Evolutionary conservation across 2,329 filamentous ascomycete species (phyloP).

Genomic region (Thielaviopsis euricoi): DNA sequence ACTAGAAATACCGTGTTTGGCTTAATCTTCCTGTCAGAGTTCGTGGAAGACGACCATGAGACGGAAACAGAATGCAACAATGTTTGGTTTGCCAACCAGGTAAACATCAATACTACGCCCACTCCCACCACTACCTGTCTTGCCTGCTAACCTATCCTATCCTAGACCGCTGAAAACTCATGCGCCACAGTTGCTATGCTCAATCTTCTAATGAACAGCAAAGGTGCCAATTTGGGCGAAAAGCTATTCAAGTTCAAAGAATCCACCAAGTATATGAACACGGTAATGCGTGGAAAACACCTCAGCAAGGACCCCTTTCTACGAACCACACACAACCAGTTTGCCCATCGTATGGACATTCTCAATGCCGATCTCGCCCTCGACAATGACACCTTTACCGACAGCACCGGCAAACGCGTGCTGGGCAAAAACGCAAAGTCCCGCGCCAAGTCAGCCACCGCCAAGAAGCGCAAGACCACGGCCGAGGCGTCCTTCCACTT

Average conservation of each 20-base stretch:
- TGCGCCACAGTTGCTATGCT: conserved; percentile 87
- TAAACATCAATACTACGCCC: conserved; percentile 18
- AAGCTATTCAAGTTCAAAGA: conserved; percentile 56
- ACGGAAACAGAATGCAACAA: conserved; percentile 38
- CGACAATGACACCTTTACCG: conserved; percentile 33
- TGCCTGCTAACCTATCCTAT: conserved; percentile 21
- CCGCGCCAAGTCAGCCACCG: conserved; percentile 13
- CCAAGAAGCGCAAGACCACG: conserved; percentile 21
- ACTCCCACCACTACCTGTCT: too few relatives aligned
- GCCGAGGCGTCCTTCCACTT: conserved; percentile 66
- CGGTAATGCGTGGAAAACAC: conserved; percentile 57
- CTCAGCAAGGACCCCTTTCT: conserved; percentile 63
- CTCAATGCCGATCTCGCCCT: conserved; percentile 53
- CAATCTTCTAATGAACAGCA: conserved; percentile 82
- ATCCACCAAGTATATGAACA: conserved; percentile 49
- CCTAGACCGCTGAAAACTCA: conserved; percentile 57
- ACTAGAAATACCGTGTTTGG: conserved; percentile 58
- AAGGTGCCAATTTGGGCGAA: conserved; percentile 49
- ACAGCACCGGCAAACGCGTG: conserved; percentile 16
- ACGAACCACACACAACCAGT: conserved; percentile 73
- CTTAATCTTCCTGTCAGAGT: conserved; percentile 78
- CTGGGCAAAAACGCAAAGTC: conserved; percentile 19
- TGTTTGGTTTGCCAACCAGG: conserved; percentile 92
- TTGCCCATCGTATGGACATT: conserved; percentile 63
- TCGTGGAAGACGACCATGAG: conserved; percentile 33